Base-by-base conservation (phyloP, 1,284 basidiomycete species). In the Phlebopus sp. region DNA sequence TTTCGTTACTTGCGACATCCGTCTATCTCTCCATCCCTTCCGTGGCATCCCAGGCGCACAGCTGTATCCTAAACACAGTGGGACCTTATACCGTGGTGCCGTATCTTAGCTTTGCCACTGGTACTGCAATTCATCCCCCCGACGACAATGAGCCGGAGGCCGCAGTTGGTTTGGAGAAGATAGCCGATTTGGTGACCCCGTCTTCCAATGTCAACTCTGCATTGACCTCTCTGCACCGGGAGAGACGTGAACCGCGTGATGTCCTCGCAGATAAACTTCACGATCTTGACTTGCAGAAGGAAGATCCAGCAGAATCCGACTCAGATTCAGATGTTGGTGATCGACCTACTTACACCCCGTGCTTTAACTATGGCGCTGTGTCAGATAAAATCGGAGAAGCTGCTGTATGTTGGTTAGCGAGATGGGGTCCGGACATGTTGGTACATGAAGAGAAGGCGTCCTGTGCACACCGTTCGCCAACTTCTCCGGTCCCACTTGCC, bases 311-410 rank as follows among this genome's bases (percentile, higher is more conserved):
- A 13, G 64, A 69, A 25, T 61, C 62, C 4, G 62, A 66, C 23
- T 53, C 56, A 4, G 62, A 59, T 31, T 64, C 62, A 9, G 58
- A 64, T 13, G 46, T 49, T 14, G 37, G 58, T 37, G 51, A 52
- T 1, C 37, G 23, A 10, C 49, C 38, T 9, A 46, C 21, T 15
- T 41, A n/a, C 31, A 46, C 59, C 11, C 60, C 65, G 35, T 60
- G 66, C 50, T 86, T 82, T 59, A 82, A 86, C 60, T 94, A 94
- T 61, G 94, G 93, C 18, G 75, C 81, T 18, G 76, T 91, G 4
- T 90, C 89, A 0, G 83, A 93, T 68, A 94, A 92, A 70, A 90
- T 97, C 52, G 93, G 93, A 21, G 92, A 96, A 67, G 88, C 91
- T 0, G 87, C 86, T 55, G 81, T 82, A 4, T 92, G 89, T 64